These are phyloP conservation scores for Ustilago nuda DNA, from an alignment of 1,284 basidiomycete genomes.

Conservation along the genomic window DNA sequence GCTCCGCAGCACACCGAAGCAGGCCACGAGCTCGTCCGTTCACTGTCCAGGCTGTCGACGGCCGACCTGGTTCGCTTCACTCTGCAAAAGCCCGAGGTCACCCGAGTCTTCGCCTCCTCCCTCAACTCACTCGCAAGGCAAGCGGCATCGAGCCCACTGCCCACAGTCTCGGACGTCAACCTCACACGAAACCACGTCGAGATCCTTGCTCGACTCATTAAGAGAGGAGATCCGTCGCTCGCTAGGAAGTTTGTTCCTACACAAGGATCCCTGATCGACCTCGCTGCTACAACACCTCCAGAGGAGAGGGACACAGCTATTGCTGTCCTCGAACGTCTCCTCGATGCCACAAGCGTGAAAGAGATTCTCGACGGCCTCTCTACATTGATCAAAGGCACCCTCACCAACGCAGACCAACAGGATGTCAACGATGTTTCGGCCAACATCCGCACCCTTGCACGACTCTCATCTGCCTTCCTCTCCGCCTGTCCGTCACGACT, in stretches of 20 bases:
- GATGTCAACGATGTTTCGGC: constrained; percentile 2
- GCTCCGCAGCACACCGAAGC: constrained; percentile 3
- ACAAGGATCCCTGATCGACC: constrained; percentile 42
- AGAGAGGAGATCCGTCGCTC: constrained; percentile 51
- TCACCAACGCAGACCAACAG: not conserved
- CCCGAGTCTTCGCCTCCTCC: constrained; percentile 34
- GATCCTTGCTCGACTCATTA: constrained; percentile 41
- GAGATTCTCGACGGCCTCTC: constrained; percentile 34
- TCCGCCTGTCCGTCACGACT: constrained; percentile 20
- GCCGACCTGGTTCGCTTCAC: constrained; percentile 36
- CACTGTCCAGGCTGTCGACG: constrained; percentile 20
- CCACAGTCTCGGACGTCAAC: not conserved
- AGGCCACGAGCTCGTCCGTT: constrained; percentile 24
- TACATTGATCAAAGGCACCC: constrained; percentile 13
- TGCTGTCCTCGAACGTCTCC: constrained; percentile 39
- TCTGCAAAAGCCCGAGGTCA: constrained; percentile 32
- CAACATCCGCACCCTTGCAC: constrained; percentile 24
- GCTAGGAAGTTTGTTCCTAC: constrained; percentile 47
- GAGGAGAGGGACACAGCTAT: constrained; percentile 1
- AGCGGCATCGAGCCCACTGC: constrained; percentile 20
- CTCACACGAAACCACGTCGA: constrained; percentile 21
- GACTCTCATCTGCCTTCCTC: constrained; percentile 28
- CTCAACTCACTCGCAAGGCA: constrained; percentile 25
- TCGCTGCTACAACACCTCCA: constrained; percentile 27
- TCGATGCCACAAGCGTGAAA: constrained; percentile 32